Percentiles rank a stretch among this genome's conserved stretches.
Evolutionary conservation across 2,329 filamentous ascomycete genomes (phyloP).

Genomic region (Lasiodiplodia citricola): DNA sequence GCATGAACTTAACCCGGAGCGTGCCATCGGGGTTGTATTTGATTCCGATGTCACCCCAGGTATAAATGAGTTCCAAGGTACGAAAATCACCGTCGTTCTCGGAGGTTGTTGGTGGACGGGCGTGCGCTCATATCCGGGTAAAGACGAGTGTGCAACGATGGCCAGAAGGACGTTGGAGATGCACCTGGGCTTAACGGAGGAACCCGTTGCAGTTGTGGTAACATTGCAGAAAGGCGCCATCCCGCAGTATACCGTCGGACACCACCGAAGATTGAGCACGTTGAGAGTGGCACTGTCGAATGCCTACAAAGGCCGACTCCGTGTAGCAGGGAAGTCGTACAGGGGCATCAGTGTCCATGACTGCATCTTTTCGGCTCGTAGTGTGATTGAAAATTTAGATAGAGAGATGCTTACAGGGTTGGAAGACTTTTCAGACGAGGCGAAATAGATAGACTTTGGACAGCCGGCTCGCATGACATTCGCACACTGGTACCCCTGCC

Average conservation of each 20-base stretch:
- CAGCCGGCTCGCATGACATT: no score
- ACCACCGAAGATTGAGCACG: constrained; percentile 65
- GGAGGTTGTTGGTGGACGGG: constrained; percentile 88
- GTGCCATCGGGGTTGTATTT: constrained; percentile 89
- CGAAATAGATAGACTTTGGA: not conserved
- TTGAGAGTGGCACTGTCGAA: constrained; percentile 61
- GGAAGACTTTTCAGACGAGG: not conserved
- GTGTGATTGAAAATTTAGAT: not conserved
- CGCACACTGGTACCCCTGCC: no score
- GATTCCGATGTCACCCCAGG: constrained; percentile 70
- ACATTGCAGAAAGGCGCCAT: constrained; percentile 75
- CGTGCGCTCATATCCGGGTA: constrained; percentile 58
- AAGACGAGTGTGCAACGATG: constrained; percentile 68
- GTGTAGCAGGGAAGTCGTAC: constrained; percentile 61
- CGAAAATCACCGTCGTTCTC: constrained; percentile 91
- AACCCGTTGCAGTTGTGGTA: constrained; percentile 66
- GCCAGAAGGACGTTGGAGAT: constrained; percentile 71
- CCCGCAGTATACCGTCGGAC: constrained; percentile 86
- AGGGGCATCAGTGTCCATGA: constrained; percentile 57
- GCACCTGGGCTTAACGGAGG: constrained; percentile 73
- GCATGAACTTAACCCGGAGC: constrained; percentile 76
- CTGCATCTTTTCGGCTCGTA: constrained; percentile 44
- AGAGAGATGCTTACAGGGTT: not conserved
- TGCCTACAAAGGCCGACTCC: constrained; percentile 66
- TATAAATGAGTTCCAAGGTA: constrained; percentile 67